Evolutionary conservation across 306 rosid species (phyloP).

Genomic region (Rubus parviflorus): DNA sequence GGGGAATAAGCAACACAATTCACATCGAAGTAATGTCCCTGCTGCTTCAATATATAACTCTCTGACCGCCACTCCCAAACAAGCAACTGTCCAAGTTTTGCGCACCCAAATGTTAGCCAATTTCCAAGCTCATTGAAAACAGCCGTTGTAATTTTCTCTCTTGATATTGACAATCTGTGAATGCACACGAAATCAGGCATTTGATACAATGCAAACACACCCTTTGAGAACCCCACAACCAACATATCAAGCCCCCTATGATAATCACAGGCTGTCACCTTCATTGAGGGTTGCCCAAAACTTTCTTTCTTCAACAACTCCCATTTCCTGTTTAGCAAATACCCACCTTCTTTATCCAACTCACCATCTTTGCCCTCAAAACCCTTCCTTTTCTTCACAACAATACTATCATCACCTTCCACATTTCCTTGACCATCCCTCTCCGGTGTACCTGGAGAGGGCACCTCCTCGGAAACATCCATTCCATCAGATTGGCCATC

Average conservation of each 20-base stretch:
- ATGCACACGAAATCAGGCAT: constrained; percentile 94
- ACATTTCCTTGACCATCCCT: constrained; percentile 56
- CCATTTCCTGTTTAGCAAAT: constrained; percentile 71
- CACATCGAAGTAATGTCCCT: constrained; percentile 96
- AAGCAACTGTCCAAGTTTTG: constrained; percentile 84
- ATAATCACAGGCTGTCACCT: constrained; percentile 74
- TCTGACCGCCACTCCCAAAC: constrained; percentile 98
- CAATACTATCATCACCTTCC: constrained; percentile 33
- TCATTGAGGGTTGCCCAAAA: constrained; percentile 59
- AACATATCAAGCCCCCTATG: constrained; percentile 74
- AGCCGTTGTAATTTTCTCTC: constrained; percentile 79
- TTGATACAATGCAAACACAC: constrained; percentile 82
- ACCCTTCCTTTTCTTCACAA: constrained; percentile 61
- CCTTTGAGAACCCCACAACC: constrained; percentile 86
- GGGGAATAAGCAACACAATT: constrained; percentile 80
- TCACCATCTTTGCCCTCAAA: constrained; percentile 29
- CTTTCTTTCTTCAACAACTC: constrained; percentile 70
- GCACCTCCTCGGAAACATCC: constrained; percentile 46
- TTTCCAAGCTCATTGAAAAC: constrained; percentile 83
- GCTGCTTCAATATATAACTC: constrained; percentile 92
- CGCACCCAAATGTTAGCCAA: constrained; percentile 91
- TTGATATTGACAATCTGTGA: constrained; percentile 74
- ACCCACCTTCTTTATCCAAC: constrained; percentile 45
- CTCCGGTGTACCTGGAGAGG: constrained; percentile 59
- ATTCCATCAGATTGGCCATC: constrained; percentile 28